Conservation (phyloP, 139 green algal species). For the Monoraphidium neglectum region DNA sequence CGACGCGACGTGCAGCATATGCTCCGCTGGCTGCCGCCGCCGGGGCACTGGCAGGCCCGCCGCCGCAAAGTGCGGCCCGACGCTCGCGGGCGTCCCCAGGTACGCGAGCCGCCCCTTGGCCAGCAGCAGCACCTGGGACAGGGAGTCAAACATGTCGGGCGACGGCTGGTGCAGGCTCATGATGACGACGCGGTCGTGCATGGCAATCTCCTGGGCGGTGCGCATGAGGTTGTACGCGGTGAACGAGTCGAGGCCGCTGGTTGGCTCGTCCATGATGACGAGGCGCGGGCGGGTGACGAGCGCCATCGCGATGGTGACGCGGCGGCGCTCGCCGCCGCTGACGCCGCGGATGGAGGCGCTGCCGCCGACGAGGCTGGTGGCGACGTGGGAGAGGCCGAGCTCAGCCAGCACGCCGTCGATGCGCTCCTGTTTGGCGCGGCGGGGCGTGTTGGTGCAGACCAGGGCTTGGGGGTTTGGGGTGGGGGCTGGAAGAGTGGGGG, state of each 20-base stretch:
- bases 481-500: background rate
- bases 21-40: background rate
- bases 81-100: constrained; percentile 11
- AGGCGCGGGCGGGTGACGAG: constrained; percentile 57
- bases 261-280: constrained; percentile 67
- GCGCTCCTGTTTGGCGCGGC: constrained; percentile 15
- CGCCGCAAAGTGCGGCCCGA: background rate
- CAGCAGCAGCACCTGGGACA: constrained; percentile 56
- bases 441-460: background rate
- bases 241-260: constrained; percentile 70
- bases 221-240: constrained; percentile 44
- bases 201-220: constrained; percentile 39
- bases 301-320: constrained; percentile 75
- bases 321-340: constrained; percentile 66
- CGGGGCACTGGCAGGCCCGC: background rate
- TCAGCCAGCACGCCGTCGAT: constrained; percentile 41
- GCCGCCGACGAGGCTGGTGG: constrained; percentile 45
- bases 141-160: constrained; percentile 50
- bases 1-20: constrained; percentile 20
- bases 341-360: constrained; percentile 34
- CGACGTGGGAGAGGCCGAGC: constrained; percentile 48
- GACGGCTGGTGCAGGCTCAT: constrained; percentile 67
- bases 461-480: background rate
- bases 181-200: constrained; percentile 55
- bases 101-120: constrained; percentile 25